Evolutionary conservation across 2,329 filamentous ascomycete species (phyloP).

Genomic region (Pseudopyricularia javanii): DNA sequence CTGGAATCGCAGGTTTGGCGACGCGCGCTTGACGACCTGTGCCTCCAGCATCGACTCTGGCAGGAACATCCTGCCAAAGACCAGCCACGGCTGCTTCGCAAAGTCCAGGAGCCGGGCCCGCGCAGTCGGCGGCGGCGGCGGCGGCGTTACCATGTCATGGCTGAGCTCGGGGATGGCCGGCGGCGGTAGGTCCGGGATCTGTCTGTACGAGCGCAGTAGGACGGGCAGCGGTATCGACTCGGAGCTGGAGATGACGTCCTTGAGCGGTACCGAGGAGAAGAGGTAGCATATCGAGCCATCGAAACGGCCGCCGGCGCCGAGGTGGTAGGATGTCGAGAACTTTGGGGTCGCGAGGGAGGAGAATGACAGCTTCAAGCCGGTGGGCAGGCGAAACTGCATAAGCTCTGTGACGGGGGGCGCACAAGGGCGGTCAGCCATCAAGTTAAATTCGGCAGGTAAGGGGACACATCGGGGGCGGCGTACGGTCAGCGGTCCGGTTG

Average conservation of each 20-base stretch:
- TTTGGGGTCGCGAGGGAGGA: constrained; percentile 86
- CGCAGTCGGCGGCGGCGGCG: constrained; percentile 6
- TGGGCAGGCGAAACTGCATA: constrained; percentile 77
- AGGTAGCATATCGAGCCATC: constrained; percentile 97
- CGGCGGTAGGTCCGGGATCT: constrained; percentile 50
- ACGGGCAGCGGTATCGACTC: constrained; percentile 63
- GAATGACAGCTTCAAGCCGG: constrained; percentile 72
- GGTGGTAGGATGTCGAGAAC: constrained; percentile 87
- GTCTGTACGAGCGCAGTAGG: constrained; percentile 72
- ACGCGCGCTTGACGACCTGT: constrained; percentile 67
- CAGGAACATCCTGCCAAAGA: constrained; percentile 71
- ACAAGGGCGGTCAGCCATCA: background rate
- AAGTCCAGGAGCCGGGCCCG: constrained; percentile 2
- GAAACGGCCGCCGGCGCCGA: constrained; percentile 80
- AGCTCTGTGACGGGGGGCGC: constrained; percentile 42
- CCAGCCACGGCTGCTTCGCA: constrained; percentile 26
- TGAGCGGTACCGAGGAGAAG: constrained; percentile 75
- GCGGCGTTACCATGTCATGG: background rate
- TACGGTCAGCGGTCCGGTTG: constrained; percentile 73
- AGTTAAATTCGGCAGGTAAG: background rate
- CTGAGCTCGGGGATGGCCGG: constrained; percentile 6
- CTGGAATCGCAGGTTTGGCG: constrained; percentile 66
- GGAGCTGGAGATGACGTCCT: constrained; percentile 54
- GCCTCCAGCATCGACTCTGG: constrained; percentile 80
- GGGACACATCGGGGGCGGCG: constrained; percentile 6